A percentile compares a stretch with the other conserved stretches of the same genome.
Evolutionary conservation across 2,329 filamentous ascomycete genomes (phyloP).

Genomic region (Fusarium robinianum): DNA sequence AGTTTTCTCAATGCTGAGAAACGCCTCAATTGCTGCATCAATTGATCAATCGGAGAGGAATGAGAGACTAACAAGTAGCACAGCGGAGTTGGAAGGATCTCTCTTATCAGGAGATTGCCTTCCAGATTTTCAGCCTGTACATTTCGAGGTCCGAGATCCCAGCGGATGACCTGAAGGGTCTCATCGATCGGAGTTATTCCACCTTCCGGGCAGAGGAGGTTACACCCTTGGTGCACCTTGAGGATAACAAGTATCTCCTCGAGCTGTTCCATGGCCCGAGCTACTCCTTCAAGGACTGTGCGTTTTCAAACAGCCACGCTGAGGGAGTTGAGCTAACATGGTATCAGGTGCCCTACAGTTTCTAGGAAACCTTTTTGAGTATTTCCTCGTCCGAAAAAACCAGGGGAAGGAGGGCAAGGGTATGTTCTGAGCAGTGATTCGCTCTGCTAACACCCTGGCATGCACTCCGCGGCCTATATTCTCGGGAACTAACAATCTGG

Average conservation of each 20-base stretch:
- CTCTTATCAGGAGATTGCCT: constrained; percentile 80
- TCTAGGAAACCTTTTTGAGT: constrained; percentile 93
- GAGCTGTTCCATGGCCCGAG: constrained; percentile 97
- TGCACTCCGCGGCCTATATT: too few species aligned
- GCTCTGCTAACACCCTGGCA: too few species aligned
- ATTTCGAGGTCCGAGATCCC: constrained; percentile 76
- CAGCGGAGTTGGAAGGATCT: constrained; percentile 75
- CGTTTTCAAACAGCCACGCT: background rate
- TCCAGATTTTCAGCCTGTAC: constrained; percentile 84
- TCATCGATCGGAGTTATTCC: constrained; percentile 83
- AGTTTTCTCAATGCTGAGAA: too few species aligned
- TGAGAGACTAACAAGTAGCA: constrained; percentile 10
- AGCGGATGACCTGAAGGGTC: constrained; percentile 69
- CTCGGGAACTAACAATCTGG: constrained; percentile 35
- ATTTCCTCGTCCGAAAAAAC: constrained; percentile 78
- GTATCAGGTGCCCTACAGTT: constrained; percentile 82
- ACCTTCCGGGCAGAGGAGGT: constrained; percentile 83
- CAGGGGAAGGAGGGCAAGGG: constrained; percentile 52
- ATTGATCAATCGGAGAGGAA: background rate
- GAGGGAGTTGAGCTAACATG: background rate
- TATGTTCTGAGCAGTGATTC: too few species aligned
- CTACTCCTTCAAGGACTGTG: constrained; percentile 85
- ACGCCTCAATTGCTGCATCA: too few species aligned
- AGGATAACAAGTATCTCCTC: constrained; percentile 73
- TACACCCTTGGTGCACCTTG: constrained; percentile 59